phyloP scores from a whole-genome alignment of 257 asterid species.

The Solanum paucissectum region DNA sequence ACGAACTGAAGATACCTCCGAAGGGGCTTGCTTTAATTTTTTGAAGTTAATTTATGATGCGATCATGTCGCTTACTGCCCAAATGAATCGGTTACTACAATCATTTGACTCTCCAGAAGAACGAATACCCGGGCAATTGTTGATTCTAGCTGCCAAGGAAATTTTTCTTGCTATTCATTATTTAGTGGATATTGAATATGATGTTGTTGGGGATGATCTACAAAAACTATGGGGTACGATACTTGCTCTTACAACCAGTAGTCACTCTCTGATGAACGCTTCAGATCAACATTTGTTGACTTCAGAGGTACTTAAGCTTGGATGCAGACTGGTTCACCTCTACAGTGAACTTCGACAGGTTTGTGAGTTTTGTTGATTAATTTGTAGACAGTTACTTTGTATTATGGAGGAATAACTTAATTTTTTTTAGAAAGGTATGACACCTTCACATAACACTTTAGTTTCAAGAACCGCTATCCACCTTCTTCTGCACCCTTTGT shows the following conservation, averaged over 20 bases:
- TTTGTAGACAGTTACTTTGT: not conserved
- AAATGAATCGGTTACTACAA: conserved; percentile 20
- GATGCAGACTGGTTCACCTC: conserved; percentile 64
- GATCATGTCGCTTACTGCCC: conserved; percentile 41
- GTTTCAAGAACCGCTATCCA: not conserved
- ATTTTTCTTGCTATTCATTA: conserved; percentile 39
- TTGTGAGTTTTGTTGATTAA: conserved; percentile 10
- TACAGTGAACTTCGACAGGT: conserved; percentile 98
- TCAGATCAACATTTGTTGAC: conserved; percentile 33
- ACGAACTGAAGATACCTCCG: conserved; percentile 65
- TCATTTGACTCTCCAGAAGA: conserved; percentile 26
- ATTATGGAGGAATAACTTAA: not conserved
- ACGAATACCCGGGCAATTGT: conserved; percentile 22
- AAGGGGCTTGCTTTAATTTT: conserved; percentile 61
- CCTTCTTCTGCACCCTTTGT: not conserved
- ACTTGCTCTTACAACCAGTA: conserved; percentile 42
- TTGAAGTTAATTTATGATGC: conserved; percentile 45
- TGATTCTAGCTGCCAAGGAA: conserved; percentile 52
- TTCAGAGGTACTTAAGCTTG: conserved; percentile 41
- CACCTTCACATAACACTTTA: not conserved
- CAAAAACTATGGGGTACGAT: conserved; percentile 62
- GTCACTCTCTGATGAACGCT: conserved; percentile 30
- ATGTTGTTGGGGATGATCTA: conserved; percentile 70
- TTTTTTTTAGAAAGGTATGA: not conserved
- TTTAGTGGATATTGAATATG: conserved; percentile 66